Base-by-base conservation (phyloP, 2,329 filamentous ascomycete species). In the Bimuria novae-zelandiae region DNA sequence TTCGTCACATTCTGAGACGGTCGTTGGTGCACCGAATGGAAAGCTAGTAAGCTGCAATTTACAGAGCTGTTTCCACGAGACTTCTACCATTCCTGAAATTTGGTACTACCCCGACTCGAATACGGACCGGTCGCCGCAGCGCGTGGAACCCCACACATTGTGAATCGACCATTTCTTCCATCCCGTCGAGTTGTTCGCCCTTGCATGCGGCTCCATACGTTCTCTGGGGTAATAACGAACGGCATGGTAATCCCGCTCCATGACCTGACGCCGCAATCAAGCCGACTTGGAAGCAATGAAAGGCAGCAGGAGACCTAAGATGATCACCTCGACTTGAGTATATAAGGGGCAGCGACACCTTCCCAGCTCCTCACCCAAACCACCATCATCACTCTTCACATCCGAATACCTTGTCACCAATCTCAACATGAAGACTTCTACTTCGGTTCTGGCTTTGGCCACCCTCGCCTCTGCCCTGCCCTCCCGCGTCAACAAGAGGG, bases 351-450 rank as follows among this genome's bases (percentile, higher is more conserved):
- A 14, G 32, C n/a, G 16, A 14, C 22, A 14, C 8, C 11, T 37
- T 29, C n/a, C 16, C 32, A 22, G 4, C 14, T 29, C 16, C 27
- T 36, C 10, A 25, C 23, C 21, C 39, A 36, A 44, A 40, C 19
- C 40, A 43, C 16, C 17, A 12, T 44, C 46, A 21, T 41, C 27
- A n/a, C 29, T 37, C 19, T n/a, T 25, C 40, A 37, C 16, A 19
- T 11, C 19, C 17, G n/a, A 27, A 44, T 16, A 32, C 36, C 27
- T 32, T 14, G 27, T 30, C 27, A 30, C 27, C 14, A 41, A n/a
- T 14, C 23, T 44, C 35, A 30, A 44, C 10, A 51, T 51, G 48
- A 51, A 44, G 30, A 51, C 48, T n/a, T 43, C 37, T 16, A 37
- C 40, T 1, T 51, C 48, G 2, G 22, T 51, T 23, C 25, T 51